Evolutionary conservation across 768 basidiomycete species (phyloP).

Genomic region (Xanthoconium purpureum): DNA sequence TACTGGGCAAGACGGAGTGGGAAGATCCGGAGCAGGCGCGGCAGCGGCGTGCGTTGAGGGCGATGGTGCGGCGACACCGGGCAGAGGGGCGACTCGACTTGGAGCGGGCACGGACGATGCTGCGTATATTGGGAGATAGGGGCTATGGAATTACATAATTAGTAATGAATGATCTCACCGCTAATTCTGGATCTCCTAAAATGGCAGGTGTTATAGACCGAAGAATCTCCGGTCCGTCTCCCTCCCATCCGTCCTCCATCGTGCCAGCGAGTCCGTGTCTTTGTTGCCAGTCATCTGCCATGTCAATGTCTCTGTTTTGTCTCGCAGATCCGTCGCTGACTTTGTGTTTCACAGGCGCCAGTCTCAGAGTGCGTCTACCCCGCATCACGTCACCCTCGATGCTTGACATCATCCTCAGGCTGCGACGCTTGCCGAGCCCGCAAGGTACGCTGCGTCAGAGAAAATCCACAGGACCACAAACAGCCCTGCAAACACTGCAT

Average conservation of each 20-base stretch:
- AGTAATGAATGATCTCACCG: too few relatives aligned
- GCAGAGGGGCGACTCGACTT: slow-evolving; percentile 25
- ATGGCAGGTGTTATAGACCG: not conserved
- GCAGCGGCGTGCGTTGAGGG: slow-evolving; percentile 42
- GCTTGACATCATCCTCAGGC: slow-evolving; percentile 42
- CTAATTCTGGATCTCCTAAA: too few relatives aligned
- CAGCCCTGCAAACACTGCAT: slow-evolving; percentile 86
- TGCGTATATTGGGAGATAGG: slow-evolving; percentile 17
- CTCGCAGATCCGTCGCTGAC: slow-evolving; percentile 31
- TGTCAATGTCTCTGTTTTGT: slow-evolving; percentile 35
- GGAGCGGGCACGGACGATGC: slow-evolving; percentile 17
- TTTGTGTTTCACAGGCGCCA: slow-evolving; percentile 56
- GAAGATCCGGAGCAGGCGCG: slow-evolving; percentile 42
- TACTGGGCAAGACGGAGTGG: slow-evolving; percentile 47
- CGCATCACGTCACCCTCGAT: slow-evolving; percentile 24
- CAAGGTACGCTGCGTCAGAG: slow-evolving; percentile 81
- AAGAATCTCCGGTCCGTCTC: not conserved
- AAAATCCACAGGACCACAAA: slow-evolving; percentile 73
- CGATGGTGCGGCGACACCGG: slow-evolving; percentile 31
- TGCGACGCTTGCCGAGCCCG: slow-evolving; percentile 85
- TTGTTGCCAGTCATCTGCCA: slow-evolving; percentile 19
- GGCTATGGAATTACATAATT: slow-evolving; percentile 10
- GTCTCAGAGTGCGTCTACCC: slow-evolving; percentile 64
- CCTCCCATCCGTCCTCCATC: not conserved
- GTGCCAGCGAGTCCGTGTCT: not conserved